Percentiles rank a stretch among this genome's conserved stretches.
Evolutionary conservation across 495 filamentous ascomycete species (phyloP).

Genomic region (Jackrogersella minutella): DNA sequence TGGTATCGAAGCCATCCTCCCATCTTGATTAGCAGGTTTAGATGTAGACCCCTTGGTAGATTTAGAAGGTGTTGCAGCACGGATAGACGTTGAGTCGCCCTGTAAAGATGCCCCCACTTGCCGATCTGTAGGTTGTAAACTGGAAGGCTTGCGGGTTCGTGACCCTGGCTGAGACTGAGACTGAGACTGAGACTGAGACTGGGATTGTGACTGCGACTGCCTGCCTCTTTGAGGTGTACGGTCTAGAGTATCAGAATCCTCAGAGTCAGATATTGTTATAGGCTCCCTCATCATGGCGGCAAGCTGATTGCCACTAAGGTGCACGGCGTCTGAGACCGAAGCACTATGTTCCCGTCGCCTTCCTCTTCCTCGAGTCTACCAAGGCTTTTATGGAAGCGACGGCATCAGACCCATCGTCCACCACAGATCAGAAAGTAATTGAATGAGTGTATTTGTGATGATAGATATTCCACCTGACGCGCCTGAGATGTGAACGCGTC

Average conservation of each 20-base stretch:
- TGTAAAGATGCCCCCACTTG: conserved; percentile 18
- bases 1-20: conserved; percentile 22
- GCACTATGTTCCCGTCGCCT: neutral
- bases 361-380: conserved; percentile 13
- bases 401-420: conserved; percentile 9
- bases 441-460: neutral
- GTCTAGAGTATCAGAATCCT: conserved; percentile 11
- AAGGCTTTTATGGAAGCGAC: neutral
- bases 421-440: neutral
- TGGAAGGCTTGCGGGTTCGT: conserved; percentile 25
- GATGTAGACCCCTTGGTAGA: conserved; percentile 13
- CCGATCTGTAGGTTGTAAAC: conserved; percentile 8
- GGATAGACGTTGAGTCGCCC: conserved; percentile 14
- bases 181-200: conserved; percentile 9
- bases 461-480: neutral
- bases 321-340: neutral
- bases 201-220: conserved; percentile 7
- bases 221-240: conserved; percentile 6
- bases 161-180: conserved; percentile 12
- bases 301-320: neutral
- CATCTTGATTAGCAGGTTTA: conserved; percentile 22
- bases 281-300: conserved; percentile 4
- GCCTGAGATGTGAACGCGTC: conserved; percentile 6
- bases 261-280: conserved; percentile 30
- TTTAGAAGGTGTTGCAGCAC: conserved; percentile 27